A percentile compares a stretch with the other conserved stretches of the same genome.
Evolutionary conservation across 139 green algal species (phyloP).

Genomic region (Gonium pectorale): DNA sequence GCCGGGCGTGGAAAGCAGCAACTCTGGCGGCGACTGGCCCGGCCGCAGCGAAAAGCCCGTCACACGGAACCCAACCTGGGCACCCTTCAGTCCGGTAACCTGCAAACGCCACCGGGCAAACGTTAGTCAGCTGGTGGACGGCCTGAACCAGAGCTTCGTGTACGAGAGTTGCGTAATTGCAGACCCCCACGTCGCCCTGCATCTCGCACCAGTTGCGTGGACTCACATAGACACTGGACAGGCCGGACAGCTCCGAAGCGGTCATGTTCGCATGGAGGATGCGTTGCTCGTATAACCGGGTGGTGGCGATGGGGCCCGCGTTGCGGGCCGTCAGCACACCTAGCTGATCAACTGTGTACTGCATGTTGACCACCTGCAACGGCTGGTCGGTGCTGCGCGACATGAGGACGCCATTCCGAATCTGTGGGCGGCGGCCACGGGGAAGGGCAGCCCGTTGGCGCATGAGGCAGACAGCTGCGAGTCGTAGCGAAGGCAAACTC

Average conservation of each 20-base stretch:
- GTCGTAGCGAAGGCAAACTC: no score
- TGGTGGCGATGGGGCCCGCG: neutral
- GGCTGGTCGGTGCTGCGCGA: neutral
- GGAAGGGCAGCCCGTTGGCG: no score
- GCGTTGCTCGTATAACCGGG: neutral
- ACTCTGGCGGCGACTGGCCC: neutral
- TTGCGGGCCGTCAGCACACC: neutral
- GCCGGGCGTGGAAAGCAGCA: neutral
- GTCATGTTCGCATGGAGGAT: conserved; percentile 12
- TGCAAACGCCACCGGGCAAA: conserved; percentile 2
- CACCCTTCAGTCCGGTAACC: neutral
- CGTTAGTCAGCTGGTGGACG: no score
- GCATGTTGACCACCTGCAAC: neutral
- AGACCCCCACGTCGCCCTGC: no score
- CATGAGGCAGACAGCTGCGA: no score
- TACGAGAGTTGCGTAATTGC: no score
- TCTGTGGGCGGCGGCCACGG: no score
- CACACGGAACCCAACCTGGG: neutral
- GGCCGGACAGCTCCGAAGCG: neutral
- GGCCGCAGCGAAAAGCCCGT: neutral
- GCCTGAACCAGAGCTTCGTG: no score
- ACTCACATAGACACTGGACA: neutral
- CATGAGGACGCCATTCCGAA: neutral
- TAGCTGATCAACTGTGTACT: neutral
- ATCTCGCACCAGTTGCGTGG: no score